Evolutionary conservation across 768 basidiomycete genomes (phyloP), one percentile per base, ranked within the genome.

Genomic region (Pulveroboletus sp.): DNA sequence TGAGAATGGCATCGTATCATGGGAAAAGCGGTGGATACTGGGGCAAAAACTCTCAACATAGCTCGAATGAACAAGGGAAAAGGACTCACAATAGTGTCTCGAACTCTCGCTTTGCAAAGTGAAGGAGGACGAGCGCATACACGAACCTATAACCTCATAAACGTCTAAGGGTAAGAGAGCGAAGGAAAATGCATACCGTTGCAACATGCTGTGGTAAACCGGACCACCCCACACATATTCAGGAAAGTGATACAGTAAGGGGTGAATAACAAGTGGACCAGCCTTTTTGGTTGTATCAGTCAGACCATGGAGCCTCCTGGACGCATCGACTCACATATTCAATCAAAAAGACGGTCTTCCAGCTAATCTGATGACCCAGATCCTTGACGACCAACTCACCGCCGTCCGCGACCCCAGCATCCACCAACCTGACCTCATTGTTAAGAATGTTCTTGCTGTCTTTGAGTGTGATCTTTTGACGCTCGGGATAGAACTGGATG

Each of bases 1-100:
- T 50, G 63, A 61, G 49, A 85, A 69, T 2, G 95, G 97, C 89
- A 98, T 95, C 0, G 95, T 97, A 2, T 84, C 88, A 69, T 93
- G 82, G 25, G 94, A 97, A 77, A 97, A 98, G 11, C 90, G 87
- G 66, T 99, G 97, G 2, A 99, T 81, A 61, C 89, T 91, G 19
- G 7, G 39, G 19, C 38, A n/a, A 27, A 10, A 32, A 9, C 37
- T 43, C 11, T 59, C 40, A 53, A 39, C 24, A 5, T 20, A 13
- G 40, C 16, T 21, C 12, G 24, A 19, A 21, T 49, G 25, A 23
- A 36, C 16, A 36, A 3, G 14, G 13, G 23, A 4, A 29, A 29
- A 53, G 25, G n/a, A 66, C 85, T 47, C 46, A 89, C 90, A 93
- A 95, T 5, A 94, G 49, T 3, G 97, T 94, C 70, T 99, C 97